Conservation (phyloP, 2,329 filamentous ascomycete species). For the Daldinia sp. region DNA sequence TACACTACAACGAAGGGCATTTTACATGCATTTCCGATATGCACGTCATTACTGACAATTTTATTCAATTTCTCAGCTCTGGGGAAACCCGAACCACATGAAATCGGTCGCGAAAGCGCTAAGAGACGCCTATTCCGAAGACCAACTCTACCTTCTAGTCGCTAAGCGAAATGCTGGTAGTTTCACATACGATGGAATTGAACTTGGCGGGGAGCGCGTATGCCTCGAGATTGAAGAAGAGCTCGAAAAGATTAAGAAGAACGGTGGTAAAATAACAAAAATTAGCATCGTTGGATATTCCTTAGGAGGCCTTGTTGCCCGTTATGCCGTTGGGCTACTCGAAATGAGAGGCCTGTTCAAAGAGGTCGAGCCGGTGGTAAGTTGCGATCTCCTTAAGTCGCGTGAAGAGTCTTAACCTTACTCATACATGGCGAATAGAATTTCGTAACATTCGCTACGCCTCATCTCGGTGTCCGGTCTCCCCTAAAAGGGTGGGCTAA, state of each 20-base stretch:
- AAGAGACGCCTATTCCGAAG: slow-evolving; percentile 69
- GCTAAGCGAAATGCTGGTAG: slow-evolving; percentile 79
- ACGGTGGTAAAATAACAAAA: slow-evolving; percentile 80
- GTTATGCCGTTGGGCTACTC: slow-evolving; percentile 88
- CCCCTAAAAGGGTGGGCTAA: slow-evolving; percentile 75
- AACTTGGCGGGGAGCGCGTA: slow-evolving; percentile 74
- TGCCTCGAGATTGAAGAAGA: slow-evolving; percentile 76
- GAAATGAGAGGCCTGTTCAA: slow-evolving; percentile 85
- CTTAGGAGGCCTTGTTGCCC: slow-evolving; percentile 84
- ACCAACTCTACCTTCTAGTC: slow-evolving; percentile 76
- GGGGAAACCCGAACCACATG: slow-evolving; percentile 84
- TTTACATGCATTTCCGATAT: slow-evolving; percentile 19
- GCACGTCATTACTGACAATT: slow-evolving; percentile 42
- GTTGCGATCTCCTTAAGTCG: slow-evolving; percentile 36
- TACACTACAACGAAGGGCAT: slow-evolving; percentile 1
- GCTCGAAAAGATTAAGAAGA: slow-evolving; percentile 65
- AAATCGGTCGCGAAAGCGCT: slow-evolving; percentile 74
- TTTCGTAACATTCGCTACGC: slow-evolving; percentile 92
- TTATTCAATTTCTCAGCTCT: slow-evolving; percentile 74
- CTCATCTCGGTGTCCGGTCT: slow-evolving; percentile 80
- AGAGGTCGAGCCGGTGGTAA: slow-evolving; percentile 79
- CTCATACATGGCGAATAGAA: slow-evolving; percentile 65
- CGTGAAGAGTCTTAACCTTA: neutral
- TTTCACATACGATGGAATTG: slow-evolving; percentile 78
- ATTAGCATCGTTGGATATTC: slow-evolving; percentile 92